Conservation (phyloP, 176 grass and related monocot species). For the Phoenix roebelenii region DNA sequence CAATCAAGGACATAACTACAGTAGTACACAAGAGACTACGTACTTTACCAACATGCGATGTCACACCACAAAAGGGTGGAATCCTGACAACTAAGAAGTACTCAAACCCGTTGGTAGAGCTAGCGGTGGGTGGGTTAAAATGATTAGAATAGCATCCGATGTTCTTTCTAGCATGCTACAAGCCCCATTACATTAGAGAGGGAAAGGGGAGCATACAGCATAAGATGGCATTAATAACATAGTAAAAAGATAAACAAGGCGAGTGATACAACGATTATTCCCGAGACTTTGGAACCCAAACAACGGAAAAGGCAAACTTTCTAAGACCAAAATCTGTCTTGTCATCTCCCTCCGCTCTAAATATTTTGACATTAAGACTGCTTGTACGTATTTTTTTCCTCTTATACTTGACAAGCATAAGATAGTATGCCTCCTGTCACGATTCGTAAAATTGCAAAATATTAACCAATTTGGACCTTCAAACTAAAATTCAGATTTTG, state of each 20-base stretch:
- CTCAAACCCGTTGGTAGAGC: too few relatives aligned
- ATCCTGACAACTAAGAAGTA: too few relatives aligned
- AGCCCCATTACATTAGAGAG: not conserved
- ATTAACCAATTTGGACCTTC: not conserved
- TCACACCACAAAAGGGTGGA: too few relatives aligned
- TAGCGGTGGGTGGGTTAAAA: not conserved
- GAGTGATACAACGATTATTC: conserved; percentile 44
- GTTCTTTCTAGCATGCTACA: conserved; percentile 3
- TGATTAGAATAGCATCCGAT: conserved; percentile 32
- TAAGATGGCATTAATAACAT: not conserved
- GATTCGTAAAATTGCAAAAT: not conserved
- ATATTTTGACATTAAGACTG: not conserved
- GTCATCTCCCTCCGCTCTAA: conserved; percentile 7
- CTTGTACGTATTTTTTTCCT: too few relatives aligned
- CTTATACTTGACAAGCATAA: conserved; percentile 23
- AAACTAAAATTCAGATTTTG: not conserved
- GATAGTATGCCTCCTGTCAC: conserved; percentile 28
- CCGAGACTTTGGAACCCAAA: conserved; percentile 61
- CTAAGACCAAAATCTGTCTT: conserved; percentile 4
- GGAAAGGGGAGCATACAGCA: not conserved
- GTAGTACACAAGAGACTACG: too few relatives aligned
- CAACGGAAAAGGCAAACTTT: conserved; percentile 5
- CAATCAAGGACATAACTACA: too few relatives aligned
- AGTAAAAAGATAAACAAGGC: not conserved
- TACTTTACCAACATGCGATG: too few relatives aligned